These are phyloP conservation scores for Pleurotus giganteus DNA, from an alignment of 768 basidiomycete species.

Conservation along the genomic window DNA sequence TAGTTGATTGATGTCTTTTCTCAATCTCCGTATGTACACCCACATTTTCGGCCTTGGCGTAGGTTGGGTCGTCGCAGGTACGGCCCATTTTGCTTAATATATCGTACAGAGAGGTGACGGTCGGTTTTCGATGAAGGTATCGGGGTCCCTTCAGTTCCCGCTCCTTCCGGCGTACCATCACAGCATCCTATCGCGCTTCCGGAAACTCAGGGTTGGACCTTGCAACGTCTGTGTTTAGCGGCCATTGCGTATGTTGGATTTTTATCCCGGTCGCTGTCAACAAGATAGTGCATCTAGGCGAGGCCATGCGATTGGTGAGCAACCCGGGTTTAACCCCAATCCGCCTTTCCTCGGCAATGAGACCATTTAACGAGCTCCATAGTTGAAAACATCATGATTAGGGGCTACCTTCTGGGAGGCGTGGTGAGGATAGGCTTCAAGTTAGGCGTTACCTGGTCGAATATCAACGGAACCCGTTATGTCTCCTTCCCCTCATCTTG, in stretches of 20 bases:
- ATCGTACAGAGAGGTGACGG: neutral
- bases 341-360: constrained; percentile 6
- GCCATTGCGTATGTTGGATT: neutral
- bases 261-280: neutral
- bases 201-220: neutral
- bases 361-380: neutral
- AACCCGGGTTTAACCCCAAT: neutral
- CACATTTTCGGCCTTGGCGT: neutral
- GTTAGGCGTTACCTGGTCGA: neutral
- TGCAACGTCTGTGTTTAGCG: neutral
- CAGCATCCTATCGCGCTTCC: neutral
- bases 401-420: neutral
- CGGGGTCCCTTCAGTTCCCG: constrained; percentile 4
- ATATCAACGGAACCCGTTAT: neutral
- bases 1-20: neutral
- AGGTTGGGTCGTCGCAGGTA: neutral
- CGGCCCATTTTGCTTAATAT: neutral
- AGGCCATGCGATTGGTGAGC: neutral
- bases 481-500: neutral
- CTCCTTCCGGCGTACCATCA: constrained; percentile 5
- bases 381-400: neutral
- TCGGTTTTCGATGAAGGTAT: neutral
- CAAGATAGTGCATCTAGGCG: neutral
- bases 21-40: neutral
- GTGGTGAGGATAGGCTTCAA: neutral